Percentiles rank a stretch among this genome's conserved stretches.
phyloP scores from a whole-genome alignment of 2,329 filamentous ascomycete genomes.

The Diaporthe velutina region DNA sequence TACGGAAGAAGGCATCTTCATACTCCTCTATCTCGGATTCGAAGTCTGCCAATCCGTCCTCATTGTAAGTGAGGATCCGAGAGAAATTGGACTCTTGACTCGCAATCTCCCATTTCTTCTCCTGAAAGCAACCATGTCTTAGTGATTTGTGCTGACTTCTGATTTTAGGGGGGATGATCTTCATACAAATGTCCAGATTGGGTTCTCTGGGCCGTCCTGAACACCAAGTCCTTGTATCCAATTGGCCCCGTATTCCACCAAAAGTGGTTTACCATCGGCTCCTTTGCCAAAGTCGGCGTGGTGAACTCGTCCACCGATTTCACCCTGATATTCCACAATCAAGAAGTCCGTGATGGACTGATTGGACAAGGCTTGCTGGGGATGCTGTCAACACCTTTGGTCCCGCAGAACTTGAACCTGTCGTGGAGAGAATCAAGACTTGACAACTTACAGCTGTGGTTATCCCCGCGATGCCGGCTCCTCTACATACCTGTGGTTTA shows the following conservation, averaged over 20 bases:
- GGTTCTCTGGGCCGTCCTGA: background rate
- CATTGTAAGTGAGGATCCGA: constrained; percentile 6
- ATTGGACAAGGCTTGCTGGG: constrained; percentile 2
- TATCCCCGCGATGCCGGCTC: constrained; percentile 8
- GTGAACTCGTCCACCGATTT: constrained; percentile 12
- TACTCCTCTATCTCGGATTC: background rate
- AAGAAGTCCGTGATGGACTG: constrained; percentile 10
- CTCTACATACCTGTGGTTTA: background rate
- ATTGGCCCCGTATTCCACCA: constrained; percentile 4
- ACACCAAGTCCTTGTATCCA: constrained; percentile 1
- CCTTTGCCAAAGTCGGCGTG: background rate
- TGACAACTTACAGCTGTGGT: constrained; percentile 2
- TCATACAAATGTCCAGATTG: constrained; percentile 13
- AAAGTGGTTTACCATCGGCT: background rate
- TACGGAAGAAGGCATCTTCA: background rate
- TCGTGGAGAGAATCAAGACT: background rate
- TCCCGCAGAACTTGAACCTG: background rate
- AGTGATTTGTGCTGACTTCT: background rate
- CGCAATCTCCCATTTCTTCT: constrained; percentile 7
- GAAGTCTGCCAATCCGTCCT: background rate
- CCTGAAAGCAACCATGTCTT: background rate
- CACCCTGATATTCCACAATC: background rate
- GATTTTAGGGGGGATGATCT: rapidly evolving
- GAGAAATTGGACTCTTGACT: constrained; percentile 7
- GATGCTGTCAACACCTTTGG: background rate